phyloP scores from a whole-genome alignment of 2,329 filamentous ascomycete species.

The Calonectria multiphialidica region DNA sequence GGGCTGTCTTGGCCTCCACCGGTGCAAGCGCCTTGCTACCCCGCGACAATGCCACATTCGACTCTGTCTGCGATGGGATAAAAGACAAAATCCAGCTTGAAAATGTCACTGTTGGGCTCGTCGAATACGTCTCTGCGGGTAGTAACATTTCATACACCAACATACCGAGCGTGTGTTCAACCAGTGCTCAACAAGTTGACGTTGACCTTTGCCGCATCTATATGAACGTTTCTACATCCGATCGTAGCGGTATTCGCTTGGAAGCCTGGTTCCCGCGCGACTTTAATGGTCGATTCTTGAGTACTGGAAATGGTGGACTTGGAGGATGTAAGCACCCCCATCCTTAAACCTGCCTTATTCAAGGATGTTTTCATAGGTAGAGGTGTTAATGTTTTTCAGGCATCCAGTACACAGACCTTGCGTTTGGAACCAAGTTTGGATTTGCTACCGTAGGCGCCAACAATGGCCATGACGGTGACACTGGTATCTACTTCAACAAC shows the following conservation, averaged over 20 bases:
- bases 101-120: not conserved
- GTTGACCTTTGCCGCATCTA: not conserved
- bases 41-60: not conserved
- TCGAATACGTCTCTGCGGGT: not conserved
- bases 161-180: not conserved
- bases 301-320: not conserved
- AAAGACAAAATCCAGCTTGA: not conserved
- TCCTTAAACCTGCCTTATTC: no score
- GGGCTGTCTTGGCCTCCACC: not conserved
- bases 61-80: not conserved
- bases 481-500: slow-evolving; percentile 25
- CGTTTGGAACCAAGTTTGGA: not conserved
- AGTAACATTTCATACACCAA: not conserved
- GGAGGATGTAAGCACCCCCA: not conserved
- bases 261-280: not conserved
- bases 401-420: not conserved
- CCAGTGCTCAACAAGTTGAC: not conserved
- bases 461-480: not conserved
- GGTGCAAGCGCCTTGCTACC: not conserved
- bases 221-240: not conserved
- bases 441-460: not conserved
- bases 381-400: not conserved
- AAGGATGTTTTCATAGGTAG: not conserved
- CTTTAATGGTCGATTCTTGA: not conserved
- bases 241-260: not conserved